Conservation (phyloP, 2,329 filamentous ascomycete species). For the Colletotrichum tropicicola region DNA sequence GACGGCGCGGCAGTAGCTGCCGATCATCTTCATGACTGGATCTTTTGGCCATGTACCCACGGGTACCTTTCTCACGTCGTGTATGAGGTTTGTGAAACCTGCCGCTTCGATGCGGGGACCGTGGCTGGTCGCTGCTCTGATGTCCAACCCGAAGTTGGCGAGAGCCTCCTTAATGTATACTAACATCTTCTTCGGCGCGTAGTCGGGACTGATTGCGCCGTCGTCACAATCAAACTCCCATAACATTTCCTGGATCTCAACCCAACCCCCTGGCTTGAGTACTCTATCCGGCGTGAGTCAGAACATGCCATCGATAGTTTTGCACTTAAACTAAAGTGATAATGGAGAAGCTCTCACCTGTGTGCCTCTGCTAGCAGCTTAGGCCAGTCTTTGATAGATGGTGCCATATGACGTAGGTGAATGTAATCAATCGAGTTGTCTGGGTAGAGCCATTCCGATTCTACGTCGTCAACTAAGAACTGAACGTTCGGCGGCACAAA, state of each 20-base stretch:
- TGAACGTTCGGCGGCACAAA: slow-evolving; percentile 76
- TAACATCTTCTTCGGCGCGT: slow-evolving; percentile 40
- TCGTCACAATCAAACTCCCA: slow-evolving; percentile 49
- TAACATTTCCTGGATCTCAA: slow-evolving; percentile 17
- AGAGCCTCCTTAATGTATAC: slow-evolving; percentile 40
- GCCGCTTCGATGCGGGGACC: slow-evolving; percentile 37
- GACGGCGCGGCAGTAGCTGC: slow-evolving; percentile 33
- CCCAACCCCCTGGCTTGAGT: slow-evolving; percentile 16
- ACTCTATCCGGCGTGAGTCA: slow-evolving; percentile 23
- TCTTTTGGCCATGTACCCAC: slow-evolving; percentile 49
- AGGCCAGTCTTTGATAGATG: slow-evolving; percentile 40
- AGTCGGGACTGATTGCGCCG: slow-evolving; percentile 39
- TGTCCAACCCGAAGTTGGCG: slow-evolving; percentile 37
- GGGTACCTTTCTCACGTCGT: slow-evolving; percentile 39
- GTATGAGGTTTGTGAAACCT: slow-evolving; percentile 35
- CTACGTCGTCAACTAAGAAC: slow-evolving; percentile 76
- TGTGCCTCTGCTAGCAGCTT: slow-evolving; percentile 18
- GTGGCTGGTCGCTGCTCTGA: slow-evolving; percentile 39
- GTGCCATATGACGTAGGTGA: slow-evolving; percentile 38
- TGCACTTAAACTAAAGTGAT: background rate
- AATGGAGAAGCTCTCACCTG: slow-evolving; percentile 12
- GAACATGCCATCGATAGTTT: background rate
- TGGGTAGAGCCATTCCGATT: slow-evolving; percentile 29
- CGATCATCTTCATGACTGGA: slow-evolving; percentile 49
- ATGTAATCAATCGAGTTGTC: slow-evolving; percentile 35